Evolutionary conservation across 164 flowering plant species (phyloP).

Genomic region (Annona squamosa): DNA sequence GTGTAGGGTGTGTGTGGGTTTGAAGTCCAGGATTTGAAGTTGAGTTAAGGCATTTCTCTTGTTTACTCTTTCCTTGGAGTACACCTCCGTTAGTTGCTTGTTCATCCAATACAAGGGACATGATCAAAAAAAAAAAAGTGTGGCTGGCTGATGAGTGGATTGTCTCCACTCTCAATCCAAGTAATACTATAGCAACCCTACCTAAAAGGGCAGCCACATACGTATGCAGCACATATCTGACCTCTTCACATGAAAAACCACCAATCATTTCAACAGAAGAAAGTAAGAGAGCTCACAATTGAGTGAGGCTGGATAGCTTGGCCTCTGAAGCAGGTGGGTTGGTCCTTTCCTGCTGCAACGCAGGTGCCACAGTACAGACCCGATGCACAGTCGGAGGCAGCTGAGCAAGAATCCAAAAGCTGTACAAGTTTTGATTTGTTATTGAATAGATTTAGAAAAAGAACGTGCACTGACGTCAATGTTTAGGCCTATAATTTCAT

Average conservation of each 20-base stretch:
- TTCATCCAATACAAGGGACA: no score
- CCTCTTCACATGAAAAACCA: background rate
- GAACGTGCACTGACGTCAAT: background rate
- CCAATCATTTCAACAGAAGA: background rate
- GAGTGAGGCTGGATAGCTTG: slow-evolving; percentile 62
- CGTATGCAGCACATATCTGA: background rate
- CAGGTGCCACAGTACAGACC: slow-evolving; percentile 86
- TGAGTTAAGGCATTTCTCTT: no score
- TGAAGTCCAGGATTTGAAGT: no score
- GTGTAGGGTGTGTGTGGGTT: no score
- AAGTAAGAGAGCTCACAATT: slow-evolving; percentile 34
- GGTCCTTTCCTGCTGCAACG: slow-evolving; percentile 49
- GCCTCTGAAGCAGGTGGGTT: slow-evolving; percentile 74
- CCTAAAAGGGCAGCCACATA: background rate
- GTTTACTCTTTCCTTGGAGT: no score
- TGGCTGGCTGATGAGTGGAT: background rate
- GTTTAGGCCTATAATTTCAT: slow-evolving; percentile 6
- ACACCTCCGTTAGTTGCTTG: no score
- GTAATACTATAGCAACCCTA: background rate
- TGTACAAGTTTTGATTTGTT: slow-evolving; percentile 14
- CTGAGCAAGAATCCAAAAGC: slow-evolving; percentile 61
- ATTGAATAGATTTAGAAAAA: background rate
- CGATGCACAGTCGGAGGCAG: slow-evolving; percentile 56
- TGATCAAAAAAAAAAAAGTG: no score
- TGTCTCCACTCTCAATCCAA: background rate